These are phyloP conservation scores for Calocera viscosa DNA, from an alignment of 768 basidiomycete species.

Conservation along the genomic window DNA sequence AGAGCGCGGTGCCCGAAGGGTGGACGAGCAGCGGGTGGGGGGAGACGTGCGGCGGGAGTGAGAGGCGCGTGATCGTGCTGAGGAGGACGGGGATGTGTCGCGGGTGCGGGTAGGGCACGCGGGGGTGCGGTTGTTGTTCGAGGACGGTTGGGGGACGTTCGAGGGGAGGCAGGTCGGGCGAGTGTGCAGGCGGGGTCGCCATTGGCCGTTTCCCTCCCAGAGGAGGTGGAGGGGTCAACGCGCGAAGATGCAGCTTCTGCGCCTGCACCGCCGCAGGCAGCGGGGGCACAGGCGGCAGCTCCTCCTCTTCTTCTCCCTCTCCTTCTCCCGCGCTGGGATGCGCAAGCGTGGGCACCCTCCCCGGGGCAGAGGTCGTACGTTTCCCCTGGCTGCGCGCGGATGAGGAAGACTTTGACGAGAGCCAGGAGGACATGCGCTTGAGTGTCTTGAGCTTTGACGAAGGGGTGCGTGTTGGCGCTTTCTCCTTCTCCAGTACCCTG, in stretches of 20 bases:
- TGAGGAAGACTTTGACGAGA: background rate
- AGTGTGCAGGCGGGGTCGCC: background rate
- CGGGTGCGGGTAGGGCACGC: background rate
- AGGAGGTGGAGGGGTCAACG: background rate
- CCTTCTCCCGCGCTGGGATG: no score
- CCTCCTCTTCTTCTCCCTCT: background rate
- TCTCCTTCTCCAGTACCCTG: background rate
- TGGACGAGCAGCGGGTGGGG: slow-evolving; percentile 12
- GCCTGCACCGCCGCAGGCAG: background rate
- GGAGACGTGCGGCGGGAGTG: slow-evolving; percentile 8
- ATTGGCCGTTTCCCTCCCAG: background rate
- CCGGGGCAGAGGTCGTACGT: background rate
- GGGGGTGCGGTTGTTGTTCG: background rate
- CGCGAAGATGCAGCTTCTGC: background rate
- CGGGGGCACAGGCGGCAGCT: background rate
- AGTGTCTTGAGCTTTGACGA: background rate
- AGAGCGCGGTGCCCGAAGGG: slow-evolving; percentile 12
- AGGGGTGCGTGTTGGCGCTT: background rate
- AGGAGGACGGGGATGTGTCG: background rate
- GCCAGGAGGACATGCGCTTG: background rate
- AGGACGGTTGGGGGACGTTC: background rate
- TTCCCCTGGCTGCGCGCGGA: background rate
- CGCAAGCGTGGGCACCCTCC: background rate
- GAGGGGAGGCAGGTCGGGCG: background rate
- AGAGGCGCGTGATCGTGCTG: background rate